Percentiles rank a stretch among this genome's conserved stretches.
These are phyloP conservation scores for Helminthosporium solani DNA, from an alignment of 2,329 filamentous ascomycete species.

Conservation along the genomic window DNA sequence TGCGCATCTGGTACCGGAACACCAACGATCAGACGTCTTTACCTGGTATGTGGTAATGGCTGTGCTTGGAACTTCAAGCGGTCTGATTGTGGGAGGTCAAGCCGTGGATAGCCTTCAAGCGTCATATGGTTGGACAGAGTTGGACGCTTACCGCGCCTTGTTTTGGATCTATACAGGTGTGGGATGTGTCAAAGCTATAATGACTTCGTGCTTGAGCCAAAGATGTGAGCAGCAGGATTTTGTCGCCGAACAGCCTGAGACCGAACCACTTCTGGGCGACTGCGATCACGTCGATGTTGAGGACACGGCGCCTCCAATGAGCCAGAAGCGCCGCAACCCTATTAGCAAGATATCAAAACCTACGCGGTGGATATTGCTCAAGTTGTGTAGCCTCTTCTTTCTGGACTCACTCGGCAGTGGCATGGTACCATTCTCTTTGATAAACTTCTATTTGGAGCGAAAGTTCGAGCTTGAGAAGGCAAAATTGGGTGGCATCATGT, in stretches of 20 bases:
- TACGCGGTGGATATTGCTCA: conserved; percentile 57
- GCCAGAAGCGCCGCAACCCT: conserved; percentile 21
- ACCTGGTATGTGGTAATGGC: conserved; percentile 45
- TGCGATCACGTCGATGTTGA: background rate
- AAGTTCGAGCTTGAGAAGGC: conserved; percentile 57
- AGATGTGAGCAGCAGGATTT: conserved; percentile 37
- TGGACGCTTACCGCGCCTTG: conserved; percentile 43
- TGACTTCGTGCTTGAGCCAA: conserved; percentile 43
- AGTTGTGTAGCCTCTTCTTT: conserved; percentile 66
- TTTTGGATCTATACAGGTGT: conserved; percentile 48
- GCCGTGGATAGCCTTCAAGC: conserved; percentile 37
- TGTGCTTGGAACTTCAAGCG: conserved; percentile 38
- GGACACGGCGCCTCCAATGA: conserved; percentile 6
- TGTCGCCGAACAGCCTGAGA: conserved; percentile 13
- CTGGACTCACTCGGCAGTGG: conserved; percentile 71
- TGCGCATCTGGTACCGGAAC: conserved; percentile 36
- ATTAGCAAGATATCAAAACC: conserved; percentile 59
- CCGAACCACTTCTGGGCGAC: conserved; percentile 27
- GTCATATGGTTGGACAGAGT: conserved; percentile 36
- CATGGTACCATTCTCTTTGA: conserved; percentile 55
- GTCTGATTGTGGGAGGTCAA: conserved; percentile 39
- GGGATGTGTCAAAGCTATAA: conserved; percentile 41
- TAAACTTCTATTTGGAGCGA: conserved; percentile 59
- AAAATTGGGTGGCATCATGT: conserved; percentile 56
- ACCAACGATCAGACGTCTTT: conserved; percentile 38